Conservation (phyloP, 2,329 filamentous ascomycete genomes). For the Dactylellina cionopaga region DNA sequence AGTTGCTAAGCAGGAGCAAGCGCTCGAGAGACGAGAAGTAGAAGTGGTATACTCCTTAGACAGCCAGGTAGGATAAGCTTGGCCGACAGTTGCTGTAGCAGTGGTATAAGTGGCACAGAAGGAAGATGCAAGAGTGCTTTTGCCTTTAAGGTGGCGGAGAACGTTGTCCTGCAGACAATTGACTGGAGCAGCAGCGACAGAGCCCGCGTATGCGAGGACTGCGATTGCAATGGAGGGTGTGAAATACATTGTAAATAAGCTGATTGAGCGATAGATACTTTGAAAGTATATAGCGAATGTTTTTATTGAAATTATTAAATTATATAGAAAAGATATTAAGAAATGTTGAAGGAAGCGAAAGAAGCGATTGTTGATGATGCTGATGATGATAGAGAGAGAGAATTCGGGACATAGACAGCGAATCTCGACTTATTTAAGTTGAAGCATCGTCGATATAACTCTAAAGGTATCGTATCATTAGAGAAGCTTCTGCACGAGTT, state of each 20-base stretch:
- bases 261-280: background rate
- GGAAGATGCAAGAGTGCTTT: background rate
- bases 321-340: background rate
- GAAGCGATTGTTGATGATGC: background rate
- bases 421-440: background rate
- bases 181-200: slow-evolving; percentile 15
- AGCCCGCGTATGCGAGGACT: slow-evolving; percentile 12
- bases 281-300: too few relatives aligned
- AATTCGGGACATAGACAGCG: background rate
- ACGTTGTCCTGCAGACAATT: slow-evolving; percentile 12
- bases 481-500: too few relatives aligned
- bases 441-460: too few relatives aligned
- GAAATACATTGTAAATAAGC: slow-evolving; percentile 13
- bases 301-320: background rate
- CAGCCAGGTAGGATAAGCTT: slow-evolving; percentile 31
- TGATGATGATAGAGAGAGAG: background rate
- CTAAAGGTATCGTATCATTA: too few relatives aligned
- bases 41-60: slow-evolving; percentile 1
- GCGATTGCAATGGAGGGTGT: slow-evolving; percentile 11
- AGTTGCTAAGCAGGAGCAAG: slow-evolving; percentile 14
- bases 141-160: slow-evolving; percentile 17
- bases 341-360: background rate
- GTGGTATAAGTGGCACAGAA: slow-evolving; percentile 30
- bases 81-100: slow-evolving; percentile 9
- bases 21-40: slow-evolving; percentile 24